A percentile compares a stretch with the other conserved stretches of the same genome.
These are phyloP conservation scores for Nakazawaea ishiwadae DNA, from an alignment of 805 yeast genomes.

Conservation along the genomic window DNA sequence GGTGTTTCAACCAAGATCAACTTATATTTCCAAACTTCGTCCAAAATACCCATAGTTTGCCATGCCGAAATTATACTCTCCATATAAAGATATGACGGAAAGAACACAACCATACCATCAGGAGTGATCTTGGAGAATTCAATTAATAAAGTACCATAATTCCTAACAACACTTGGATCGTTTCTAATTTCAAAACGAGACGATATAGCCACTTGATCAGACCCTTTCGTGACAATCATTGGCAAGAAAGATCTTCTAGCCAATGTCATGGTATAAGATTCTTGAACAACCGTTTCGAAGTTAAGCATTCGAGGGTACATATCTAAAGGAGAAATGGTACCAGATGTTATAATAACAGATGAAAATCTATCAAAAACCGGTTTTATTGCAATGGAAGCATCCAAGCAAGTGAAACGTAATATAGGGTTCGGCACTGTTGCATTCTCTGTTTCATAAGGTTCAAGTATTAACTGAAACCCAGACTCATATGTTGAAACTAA, in stretches of 20 bases:
- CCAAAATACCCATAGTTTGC: conserved; percentile 98
- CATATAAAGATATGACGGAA: conserved; percentile 96
- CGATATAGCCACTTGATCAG: conserved; percentile 96
- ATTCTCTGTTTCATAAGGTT: conserved; percentile 93
- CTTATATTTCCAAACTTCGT: conserved; percentile 98
- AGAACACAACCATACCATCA: conserved; percentile 96
- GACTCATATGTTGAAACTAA: conserved; percentile 90
- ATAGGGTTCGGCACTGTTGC: conserved; percentile 96
- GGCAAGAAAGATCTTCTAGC: conserved; percentile 92
- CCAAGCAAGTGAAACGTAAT: conserved; percentile 87
- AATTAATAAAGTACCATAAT: conserved; percentile 87
- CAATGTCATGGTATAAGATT: conserved; percentile 93
- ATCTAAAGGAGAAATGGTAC: conserved; percentile 96
- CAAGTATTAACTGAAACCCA: conserved; percentile 88
- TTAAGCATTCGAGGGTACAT: conserved; percentile 98
- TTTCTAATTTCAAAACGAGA: conserved; percentile 95
- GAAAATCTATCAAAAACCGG: conserved; percentile 93
- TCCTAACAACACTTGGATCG: conserved; percentile 96
- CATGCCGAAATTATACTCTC: conserved; percentile 97
- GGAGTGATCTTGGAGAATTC: conserved; percentile 96
- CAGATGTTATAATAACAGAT: conserved; percentile 92
- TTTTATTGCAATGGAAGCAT: conserved; percentile 96
- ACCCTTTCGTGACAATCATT: conserved; percentile 93
- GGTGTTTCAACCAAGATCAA: conserved; percentile 96
- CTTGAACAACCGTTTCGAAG: conserved; percentile 89